Base-by-base conservation (phyloP, 306 rosid species). In the Prunus armeniaca region DNA sequence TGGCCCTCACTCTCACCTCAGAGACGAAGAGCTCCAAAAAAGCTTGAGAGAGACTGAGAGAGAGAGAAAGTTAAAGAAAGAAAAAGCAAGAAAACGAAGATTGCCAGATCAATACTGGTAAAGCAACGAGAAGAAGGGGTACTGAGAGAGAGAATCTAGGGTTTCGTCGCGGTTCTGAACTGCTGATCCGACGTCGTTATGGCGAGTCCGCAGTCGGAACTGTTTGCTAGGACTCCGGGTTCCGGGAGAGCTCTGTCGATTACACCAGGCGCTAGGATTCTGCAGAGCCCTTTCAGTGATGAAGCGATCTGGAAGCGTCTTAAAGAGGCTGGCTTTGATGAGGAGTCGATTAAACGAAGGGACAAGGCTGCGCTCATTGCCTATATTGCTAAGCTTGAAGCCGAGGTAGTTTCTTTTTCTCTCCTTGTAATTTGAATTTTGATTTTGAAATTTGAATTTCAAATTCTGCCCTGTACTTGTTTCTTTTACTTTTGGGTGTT, bases 351-450 rank as follows among this genome's bases (percentile, higher is more conserved):
- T 73, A 82, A 81, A 72, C 90, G 87, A 6, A 85, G 93, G 61
- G 98, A 95, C 65, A 95, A 95, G 84, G 93, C 98, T 61, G 97
- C 96, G 46, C 97, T 95, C 69, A 86, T 95, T 14, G 86, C 92
- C 43, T 92, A 95, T 70, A 95, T 95, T 65, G 90, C 97, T 6
- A 92, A 90, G 86, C 97, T 95, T 55, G 97, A 92, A 87, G 93
- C 92, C 76, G 97, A 92, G 96, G 98, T 94, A 4, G 11, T 46
- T 14, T 12, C 10, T 19, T 77, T 38, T 34, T 50, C 27, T 47
- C 49, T 32, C 12, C 38, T 67, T 22, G 10, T 14, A 12, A 3
- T 20, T 62, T 43, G 10, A 65, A 41, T 34, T 76, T 67, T 51
- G 18, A 1, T 69, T 47, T 15, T 25, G 20, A 52, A 47, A 11